These are phyloP conservation scores for Lachnellula suecica DNA, from an alignment of 2,329 filamentous ascomycete genomes.

Conservation along the genomic window DNA sequence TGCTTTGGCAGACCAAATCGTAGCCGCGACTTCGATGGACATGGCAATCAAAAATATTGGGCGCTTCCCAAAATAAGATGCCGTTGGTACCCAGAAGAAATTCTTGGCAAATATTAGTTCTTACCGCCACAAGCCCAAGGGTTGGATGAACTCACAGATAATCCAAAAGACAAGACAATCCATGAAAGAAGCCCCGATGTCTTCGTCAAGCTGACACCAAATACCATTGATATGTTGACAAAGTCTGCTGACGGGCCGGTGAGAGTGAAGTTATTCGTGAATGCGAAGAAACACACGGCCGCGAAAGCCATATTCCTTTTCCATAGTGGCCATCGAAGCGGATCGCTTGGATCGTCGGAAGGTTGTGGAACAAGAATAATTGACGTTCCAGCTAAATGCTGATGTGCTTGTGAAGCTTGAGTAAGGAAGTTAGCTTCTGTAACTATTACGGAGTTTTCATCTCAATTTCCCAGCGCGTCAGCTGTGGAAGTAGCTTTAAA, in stretches of 20 bases:
- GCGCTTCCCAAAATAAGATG: constrained; percentile 45
- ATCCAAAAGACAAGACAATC: constrained; percentile 42
- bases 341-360: constrained; percentile 46
- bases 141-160: constrained; percentile 27
- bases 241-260: constrained; percentile 45
- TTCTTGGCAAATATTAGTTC: constrained; percentile 29
- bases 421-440: background rate
- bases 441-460: background rate
- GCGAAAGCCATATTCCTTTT: constrained; percentile 45
- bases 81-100: constrained; percentile 49
- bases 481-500: background rate
- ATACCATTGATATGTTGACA: constrained; percentile 42
- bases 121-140: background rate
- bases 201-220: constrained; percentile 41
- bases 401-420: background rate
- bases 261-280: constrained; percentile 45
- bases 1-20: constrained; percentile 44
- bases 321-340: constrained; percentile 44
- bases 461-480: too few relatives aligned
- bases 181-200: constrained; percentile 45
- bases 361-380: constrained; percentile 44
- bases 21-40: constrained; percentile 38
- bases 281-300: constrained; percentile 44
- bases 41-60: constrained; percentile 44
- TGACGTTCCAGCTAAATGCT: background rate